phyloP scores from a whole-genome alignment of 2,329 filamentous ascomycete species.

The Purpureocillium lavendulum region DNA sequence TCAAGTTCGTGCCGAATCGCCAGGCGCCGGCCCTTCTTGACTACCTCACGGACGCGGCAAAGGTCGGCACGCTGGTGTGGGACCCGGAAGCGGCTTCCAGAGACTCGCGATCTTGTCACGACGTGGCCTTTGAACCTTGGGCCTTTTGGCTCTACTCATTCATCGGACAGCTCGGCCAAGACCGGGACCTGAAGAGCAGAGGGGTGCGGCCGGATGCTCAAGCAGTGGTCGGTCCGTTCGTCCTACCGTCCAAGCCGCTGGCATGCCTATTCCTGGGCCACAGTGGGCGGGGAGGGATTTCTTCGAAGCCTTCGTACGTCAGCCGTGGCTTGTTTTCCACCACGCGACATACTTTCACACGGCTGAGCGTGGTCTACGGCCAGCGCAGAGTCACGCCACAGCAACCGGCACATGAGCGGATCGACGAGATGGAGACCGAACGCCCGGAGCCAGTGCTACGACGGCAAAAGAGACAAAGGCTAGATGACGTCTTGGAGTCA shows the following conservation, averaged over 20 bases:
- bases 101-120: conserved; percentile 22
- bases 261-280: conserved; percentile 29
- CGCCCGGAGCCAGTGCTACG: conserved; percentile 13
- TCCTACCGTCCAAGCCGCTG: conserved; percentile 29
- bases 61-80: conserved; percentile 19
- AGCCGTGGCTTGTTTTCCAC: conserved; percentile 25
- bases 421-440: conserved; percentile 9
- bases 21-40: conserved; percentile 24
- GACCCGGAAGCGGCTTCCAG: conserved; percentile 18
- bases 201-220: conserved; percentile 15
- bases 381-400: background rate
- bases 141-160: conserved; percentile 33
- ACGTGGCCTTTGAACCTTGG: conserved; percentile 28
- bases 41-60: conserved; percentile 23
- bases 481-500: conserved; percentile 24
- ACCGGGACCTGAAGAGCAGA: conserved; percentile 21
- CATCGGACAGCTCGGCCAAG: conserved; percentile 26
- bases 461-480: conserved; percentile 22
- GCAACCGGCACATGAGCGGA: conserved; percentile 4
- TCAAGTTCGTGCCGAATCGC: conserved; percentile 21
- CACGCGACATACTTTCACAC: conserved; percentile 23
- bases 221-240: conserved; percentile 24
- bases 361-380: conserved; percentile 6
- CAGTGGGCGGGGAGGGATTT: conserved; percentile 23
- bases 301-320: conserved; percentile 24